These are phyloP conservation scores for Galeopsis tetrahit DNA, from an alignment of 257 asterid species.

Conservation along the genomic window DNA sequence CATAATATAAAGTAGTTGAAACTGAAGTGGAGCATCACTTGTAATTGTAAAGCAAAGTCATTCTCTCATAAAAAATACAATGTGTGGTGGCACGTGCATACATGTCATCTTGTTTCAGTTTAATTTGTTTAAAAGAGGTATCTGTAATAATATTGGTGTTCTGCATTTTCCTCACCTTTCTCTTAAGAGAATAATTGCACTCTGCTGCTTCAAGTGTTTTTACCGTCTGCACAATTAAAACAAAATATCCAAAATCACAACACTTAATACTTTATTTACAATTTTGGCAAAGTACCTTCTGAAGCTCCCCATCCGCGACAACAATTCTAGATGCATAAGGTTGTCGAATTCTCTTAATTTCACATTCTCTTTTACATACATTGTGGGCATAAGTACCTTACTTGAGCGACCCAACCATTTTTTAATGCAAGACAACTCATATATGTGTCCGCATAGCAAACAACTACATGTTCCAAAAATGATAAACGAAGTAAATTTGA, in stretches of 20 bases:
- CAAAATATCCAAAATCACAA: constrained; percentile 5
- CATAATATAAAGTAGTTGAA: neutral
- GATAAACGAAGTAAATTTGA: constrained; percentile 6
- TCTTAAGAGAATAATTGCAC: constrained; percentile 61
- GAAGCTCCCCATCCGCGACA: constrained; percentile 68
- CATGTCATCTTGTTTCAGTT: neutral
- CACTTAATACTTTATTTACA: neutral
- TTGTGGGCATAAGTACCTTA: constrained; percentile 89
- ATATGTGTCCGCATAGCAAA: constrained; percentile 92
- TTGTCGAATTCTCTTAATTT: constrained; percentile 63
- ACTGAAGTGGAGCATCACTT: neutral
- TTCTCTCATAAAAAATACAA: constrained; percentile 5
- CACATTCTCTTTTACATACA: constrained; percentile 82
- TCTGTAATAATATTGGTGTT: too few species aligned
- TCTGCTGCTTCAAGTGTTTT: constrained; percentile 65
- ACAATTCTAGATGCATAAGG: constrained; percentile 76
- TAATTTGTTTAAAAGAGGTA: too few species aligned
- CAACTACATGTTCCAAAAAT: constrained; percentile 51
- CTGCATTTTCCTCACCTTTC: constrained; percentile 56
- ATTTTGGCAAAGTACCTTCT: constrained; percentile 54
- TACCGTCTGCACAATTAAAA: constrained; percentile 57
- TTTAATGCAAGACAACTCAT: constrained; percentile 78
- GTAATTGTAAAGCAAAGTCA: neutral
- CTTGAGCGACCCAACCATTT: constrained; percentile 73
- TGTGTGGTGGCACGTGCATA: neutral